Conservation (phyloP, 2,329 filamentous ascomycete genomes). For the Neophaeococcomyces aloes region DNA sequence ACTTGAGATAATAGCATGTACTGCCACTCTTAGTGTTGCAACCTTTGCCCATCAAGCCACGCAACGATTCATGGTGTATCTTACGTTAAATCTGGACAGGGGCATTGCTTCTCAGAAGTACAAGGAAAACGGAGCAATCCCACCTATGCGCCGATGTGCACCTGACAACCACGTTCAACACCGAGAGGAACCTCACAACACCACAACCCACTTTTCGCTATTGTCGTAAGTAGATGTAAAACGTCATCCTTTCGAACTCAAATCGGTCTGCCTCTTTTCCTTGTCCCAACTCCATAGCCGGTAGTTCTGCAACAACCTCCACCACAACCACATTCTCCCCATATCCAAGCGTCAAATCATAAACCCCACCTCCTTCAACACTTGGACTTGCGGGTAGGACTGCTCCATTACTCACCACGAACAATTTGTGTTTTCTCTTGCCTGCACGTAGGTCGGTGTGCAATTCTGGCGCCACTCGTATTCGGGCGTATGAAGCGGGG, state of each 20-base stretch:
- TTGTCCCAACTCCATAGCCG: conserved; percentile 41
- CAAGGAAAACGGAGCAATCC: too few species aligned
- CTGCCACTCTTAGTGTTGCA: too few species aligned
- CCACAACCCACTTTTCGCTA: neutral
- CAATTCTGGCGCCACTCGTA: conserved; percentile 46
- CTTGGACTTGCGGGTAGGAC: conserved; percentile 15
- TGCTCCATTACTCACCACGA: conserved; percentile 16
- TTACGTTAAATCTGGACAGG: too few species aligned
- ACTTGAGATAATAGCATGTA: too few species aligned
- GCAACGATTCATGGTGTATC: too few species aligned
- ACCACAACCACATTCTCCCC: conserved; percentile 72
- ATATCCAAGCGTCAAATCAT: conserved; percentile 59
- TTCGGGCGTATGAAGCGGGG: conserved; percentile 54
- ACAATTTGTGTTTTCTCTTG: conserved; percentile 12
- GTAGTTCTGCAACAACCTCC: conserved; percentile 61
- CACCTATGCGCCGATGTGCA: too few species aligned
- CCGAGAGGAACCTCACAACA: too few species aligned
- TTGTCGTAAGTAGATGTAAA: conserved; percentile 57
- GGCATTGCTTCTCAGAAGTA: too few species aligned
- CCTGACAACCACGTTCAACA: too few species aligned
- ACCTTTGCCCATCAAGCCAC: too few species aligned
- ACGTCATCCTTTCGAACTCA: conserved; percentile 67
- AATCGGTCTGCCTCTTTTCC: conserved; percentile 48
- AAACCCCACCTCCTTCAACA: conserved; percentile 53
- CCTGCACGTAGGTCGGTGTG: conserved; percentile 11